Percentiles rank a stretch among this genome's conserved stretches.
phyloP scores from a whole-genome alignment of 1,139 yeast species.

The Yamadazyma membranifaciens region DNA sequence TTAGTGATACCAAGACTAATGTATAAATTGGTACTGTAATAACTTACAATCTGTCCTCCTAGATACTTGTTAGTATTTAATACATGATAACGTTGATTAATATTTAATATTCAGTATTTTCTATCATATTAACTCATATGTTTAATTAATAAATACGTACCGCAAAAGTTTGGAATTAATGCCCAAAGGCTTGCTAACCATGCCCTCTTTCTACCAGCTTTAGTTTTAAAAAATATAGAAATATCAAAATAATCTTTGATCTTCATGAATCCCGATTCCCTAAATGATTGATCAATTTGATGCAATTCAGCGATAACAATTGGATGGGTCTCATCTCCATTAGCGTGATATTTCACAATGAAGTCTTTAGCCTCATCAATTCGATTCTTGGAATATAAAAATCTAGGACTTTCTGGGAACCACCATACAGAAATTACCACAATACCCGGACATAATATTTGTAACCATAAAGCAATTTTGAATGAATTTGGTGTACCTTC shows the following conservation, averaged over 20 bases:
- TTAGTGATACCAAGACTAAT: slow-evolving; percentile 17
- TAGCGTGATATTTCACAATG: slow-evolving; percentile 21
- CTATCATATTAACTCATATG: too few species aligned
- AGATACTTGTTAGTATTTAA: too few species aligned
- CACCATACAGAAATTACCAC: slow-evolving; percentile 18
- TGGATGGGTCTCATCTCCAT: slow-evolving; percentile 18
- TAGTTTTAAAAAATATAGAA: slow-evolving; percentile 6
- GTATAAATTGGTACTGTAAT: slow-evolving; percentile 20
- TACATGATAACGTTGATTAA: too few species aligned
- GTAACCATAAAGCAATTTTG: slow-evolving; percentile 6
- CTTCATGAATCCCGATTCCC: slow-evolving; percentile 4
- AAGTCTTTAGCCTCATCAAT: slow-evolving; percentile 34
- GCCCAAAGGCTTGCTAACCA: slow-evolving; percentile 12
- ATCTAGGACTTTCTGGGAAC: slow-evolving; percentile 63
- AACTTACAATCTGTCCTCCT: too few species aligned
- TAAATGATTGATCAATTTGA: slow-evolving; percentile 17
- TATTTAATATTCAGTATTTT: too few species aligned
- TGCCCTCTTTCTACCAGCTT: slow-evolving; percentile 5
- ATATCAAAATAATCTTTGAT: slow-evolving; percentile 10
- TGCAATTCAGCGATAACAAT: slow-evolving; percentile 19
- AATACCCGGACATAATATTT: slow-evolving; percentile 7
- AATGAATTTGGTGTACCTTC: slow-evolving; percentile 5
- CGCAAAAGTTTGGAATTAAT: background rate
- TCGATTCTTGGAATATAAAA: slow-evolving; percentile 38
- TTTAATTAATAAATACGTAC: too few species aligned